Evolutionary conservation across 2,329 filamentous ascomycete species (phyloP).

Genomic region (Trichoderma endophyticum): DNA sequence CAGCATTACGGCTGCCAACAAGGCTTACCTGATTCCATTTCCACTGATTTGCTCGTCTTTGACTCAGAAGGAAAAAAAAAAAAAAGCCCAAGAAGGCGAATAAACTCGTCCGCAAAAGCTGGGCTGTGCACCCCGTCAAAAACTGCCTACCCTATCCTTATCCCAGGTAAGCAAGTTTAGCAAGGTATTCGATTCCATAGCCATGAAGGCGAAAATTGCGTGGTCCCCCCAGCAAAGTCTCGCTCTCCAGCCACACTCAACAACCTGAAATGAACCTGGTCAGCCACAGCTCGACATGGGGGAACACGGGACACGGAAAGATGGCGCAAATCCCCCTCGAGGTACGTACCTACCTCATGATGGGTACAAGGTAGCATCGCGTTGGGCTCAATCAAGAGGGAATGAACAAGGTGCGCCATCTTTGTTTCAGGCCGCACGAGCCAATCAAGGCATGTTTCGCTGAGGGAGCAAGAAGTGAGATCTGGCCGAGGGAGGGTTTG

Average conservation of each 20-base stretch:
- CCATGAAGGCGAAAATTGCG: conserved; percentile 9
- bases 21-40: background rate
- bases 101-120: background rate
- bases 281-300: conserved; percentile 15
- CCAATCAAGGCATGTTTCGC: conserved; percentile 4
- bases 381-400: conserved; percentile 7
- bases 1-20: background rate
- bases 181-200: background rate
- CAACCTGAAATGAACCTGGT: background rate
- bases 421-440: conserved; percentile 6
- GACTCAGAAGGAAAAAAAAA: background rate
- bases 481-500: background rate
- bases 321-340: background rate
- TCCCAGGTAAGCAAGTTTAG: background rate
- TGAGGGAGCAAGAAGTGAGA: background rate
- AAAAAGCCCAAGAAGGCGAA: background rate
- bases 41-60: background rate
- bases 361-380: background rate
- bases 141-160: background rate
- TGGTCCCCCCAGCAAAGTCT: background rate
- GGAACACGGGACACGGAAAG: background rate
- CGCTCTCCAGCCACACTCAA: conserved; percentile 8
- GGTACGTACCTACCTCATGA: background rate
- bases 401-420: conserved; percentile 12
- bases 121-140: background rate